A percentile compares a stretch with the other conserved stretches of the same genome.
phyloP scores from a whole-genome alignment of 1,284 basidiomycete species.

The Tilletia horrida region DNA sequence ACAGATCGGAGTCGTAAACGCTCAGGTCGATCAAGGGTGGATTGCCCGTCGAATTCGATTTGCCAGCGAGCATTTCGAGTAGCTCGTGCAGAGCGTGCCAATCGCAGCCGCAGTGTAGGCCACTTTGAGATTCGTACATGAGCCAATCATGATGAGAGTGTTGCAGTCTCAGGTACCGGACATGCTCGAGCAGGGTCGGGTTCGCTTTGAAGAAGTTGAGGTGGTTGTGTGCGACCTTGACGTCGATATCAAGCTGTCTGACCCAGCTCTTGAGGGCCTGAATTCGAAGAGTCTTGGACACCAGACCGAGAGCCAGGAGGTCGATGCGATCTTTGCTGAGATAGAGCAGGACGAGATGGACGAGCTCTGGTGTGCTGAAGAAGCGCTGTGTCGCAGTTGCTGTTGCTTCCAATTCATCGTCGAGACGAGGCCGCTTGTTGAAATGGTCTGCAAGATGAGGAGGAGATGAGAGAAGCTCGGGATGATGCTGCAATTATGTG shows the following conservation, averaged over 20 bases:
- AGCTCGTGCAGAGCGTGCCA: not conserved
- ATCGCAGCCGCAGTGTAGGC: too few species aligned
- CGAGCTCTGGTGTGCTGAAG: not conserved
- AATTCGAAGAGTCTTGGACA: not conserved
- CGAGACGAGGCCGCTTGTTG: too few species aligned
- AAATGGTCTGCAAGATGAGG: too few species aligned
- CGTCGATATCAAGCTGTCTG: not conserved
- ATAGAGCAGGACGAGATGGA: not conserved
- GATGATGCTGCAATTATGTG: too few species aligned
- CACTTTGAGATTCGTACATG: too few species aligned
- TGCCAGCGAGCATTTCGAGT: not conserved
- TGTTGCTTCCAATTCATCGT: too few species aligned
- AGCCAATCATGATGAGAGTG: too few species aligned
- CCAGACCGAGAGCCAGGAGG: constrained; percentile 1
- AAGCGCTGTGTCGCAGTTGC: not conserved
- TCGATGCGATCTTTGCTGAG: constrained; percentile 4
- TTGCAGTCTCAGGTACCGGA: constrained; percentile 2
- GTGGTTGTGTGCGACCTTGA: not conserved
- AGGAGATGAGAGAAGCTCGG: too few species aligned
- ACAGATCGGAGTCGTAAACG: not conserved
- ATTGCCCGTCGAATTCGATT: not conserved
- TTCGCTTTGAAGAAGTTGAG: not conserved
- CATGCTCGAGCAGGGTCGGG: not conserved
- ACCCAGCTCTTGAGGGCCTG: not conserved
- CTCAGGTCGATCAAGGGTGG: not conserved